Evolutionary conservation across 129 eudicot species (phyloP).

Genomic region (Artemisia annua): DNA sequence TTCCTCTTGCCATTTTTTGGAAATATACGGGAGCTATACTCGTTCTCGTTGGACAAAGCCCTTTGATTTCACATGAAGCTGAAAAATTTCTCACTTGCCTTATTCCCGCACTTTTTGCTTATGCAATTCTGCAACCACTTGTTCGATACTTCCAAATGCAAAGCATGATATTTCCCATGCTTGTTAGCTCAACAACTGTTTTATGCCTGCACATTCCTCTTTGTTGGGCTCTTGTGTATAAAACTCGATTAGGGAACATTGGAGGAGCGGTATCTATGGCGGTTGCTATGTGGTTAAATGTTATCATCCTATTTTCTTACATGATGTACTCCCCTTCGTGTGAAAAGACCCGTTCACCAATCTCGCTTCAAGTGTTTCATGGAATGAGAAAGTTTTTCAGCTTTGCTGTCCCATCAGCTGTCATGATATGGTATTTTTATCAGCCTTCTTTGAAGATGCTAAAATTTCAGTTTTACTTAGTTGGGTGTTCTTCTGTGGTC

Average conservation of each 20-base stretch:
- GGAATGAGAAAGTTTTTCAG: neutral
- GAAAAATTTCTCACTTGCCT: neutral
- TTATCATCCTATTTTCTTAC: no score
- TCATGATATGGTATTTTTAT: neutral
- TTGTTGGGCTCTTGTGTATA: slow-evolving; percentile 26
- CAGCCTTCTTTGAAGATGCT: no score
- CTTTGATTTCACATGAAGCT: neutral
- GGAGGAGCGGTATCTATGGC: neutral
- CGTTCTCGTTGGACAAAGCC: neutral
- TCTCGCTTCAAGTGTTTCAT: neutral
- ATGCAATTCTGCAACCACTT: neutral
- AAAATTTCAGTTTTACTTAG: no score
- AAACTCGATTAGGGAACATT: neutral
- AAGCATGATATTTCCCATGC: neutral
- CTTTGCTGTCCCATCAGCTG: neutral
- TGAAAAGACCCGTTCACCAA: neutral
- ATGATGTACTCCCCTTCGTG: neutral
- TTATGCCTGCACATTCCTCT: neutral
- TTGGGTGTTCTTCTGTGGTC: no score
- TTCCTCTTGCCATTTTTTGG: slow-evolving; percentile 41
- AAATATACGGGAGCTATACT: neutral
- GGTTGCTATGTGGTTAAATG: neutral
- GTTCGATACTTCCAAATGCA: neutral
- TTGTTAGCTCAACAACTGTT: neutral
- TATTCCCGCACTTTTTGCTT: neutral